These are phyloP conservation scores for Holtermanniella nyarrowii DNA, from an alignment of 768 basidiomycete species.

Conservation along the genomic window DNA sequence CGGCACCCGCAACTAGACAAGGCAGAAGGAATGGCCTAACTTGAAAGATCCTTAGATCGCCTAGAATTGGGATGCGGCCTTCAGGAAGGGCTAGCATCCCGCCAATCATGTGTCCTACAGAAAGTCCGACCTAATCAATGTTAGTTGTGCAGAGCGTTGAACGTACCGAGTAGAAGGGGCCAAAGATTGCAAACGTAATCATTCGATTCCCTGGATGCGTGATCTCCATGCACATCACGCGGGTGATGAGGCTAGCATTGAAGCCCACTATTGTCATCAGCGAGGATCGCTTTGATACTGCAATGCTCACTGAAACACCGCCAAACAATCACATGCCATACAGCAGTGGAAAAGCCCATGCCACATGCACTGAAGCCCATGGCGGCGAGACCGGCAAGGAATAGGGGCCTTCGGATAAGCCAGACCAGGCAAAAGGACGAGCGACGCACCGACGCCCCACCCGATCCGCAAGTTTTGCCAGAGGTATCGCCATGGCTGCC, in stretches of 20 bases:
- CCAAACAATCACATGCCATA: neutral
- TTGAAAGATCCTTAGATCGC: neutral
- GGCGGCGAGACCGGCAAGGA: too few relatives aligned
- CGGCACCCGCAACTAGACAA: neutral
- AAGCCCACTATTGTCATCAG: neutral
- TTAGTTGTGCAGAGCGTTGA: too few relatives aligned
- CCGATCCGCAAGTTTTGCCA: too few relatives aligned
- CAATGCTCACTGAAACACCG: neutral
- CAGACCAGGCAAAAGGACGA: too few relatives aligned
- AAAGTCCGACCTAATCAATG: too few relatives aligned
- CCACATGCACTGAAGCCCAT: too few relatives aligned
- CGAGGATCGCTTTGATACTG: neutral
- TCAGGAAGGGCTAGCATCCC: too few relatives aligned
- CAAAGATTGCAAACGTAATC: neutral
- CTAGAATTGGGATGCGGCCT: neutral
- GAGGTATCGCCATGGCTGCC: too few relatives aligned
- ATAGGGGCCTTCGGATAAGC: too few relatives aligned
- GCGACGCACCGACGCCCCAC: too few relatives aligned
- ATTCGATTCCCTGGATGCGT: neutral
- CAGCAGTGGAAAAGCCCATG: too few relatives aligned
- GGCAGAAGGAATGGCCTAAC: neutral
- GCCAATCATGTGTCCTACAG: too few relatives aligned
- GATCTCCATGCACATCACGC: neutral
- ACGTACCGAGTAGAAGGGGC: neutral
- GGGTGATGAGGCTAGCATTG: neutral